Conservation (phyloP, 148 eudicot genomes). For the Tetragonia tetragonoides region DNA sequence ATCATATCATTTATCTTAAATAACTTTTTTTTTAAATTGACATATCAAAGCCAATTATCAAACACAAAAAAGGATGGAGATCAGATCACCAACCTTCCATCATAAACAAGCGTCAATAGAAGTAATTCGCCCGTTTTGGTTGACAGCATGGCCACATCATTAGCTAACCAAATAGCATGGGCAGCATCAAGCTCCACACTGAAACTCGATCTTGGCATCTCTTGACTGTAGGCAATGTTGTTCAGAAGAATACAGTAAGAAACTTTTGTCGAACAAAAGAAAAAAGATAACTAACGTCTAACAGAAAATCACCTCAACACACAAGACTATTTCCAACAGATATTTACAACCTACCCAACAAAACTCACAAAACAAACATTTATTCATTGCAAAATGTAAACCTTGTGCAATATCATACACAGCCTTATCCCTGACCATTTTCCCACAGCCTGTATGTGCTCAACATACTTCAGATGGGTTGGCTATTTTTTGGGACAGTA, state of each 20-base stretch:
- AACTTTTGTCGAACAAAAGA: background rate
- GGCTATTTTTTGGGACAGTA: no score
- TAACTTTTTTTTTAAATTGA: background rate
- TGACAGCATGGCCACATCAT: slow-evolving; percentile 91
- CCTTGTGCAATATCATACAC: no score
- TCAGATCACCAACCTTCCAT: slow-evolving; percentile 71
- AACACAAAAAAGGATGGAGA: slow-evolving; percentile 6
- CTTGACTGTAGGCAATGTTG: slow-evolving; percentile 54
- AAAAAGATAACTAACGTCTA: background rate
- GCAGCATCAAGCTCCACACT: slow-evolving; percentile 94
- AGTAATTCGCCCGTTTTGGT: slow-evolving; percentile 91
- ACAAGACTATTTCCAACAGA: no score
- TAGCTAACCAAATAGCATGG: slow-evolving; percentile 89
- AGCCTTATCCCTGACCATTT: no score
- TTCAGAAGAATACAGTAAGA: background rate
- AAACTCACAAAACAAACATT: no score
- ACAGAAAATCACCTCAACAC: background rate
- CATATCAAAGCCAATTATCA: background rate
- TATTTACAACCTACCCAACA: background rate
- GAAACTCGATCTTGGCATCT: slow-evolving; percentile 75
- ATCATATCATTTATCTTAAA: no score
- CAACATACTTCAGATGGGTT: no score
- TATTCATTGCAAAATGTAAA: no score
- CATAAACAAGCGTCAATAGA: slow-evolving; percentile 82
- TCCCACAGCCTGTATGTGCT: no score